Evolutionary conservation across 73 alveolate species (phyloP).

Genomic region (Tetrahymena malaccensis): DNA sequence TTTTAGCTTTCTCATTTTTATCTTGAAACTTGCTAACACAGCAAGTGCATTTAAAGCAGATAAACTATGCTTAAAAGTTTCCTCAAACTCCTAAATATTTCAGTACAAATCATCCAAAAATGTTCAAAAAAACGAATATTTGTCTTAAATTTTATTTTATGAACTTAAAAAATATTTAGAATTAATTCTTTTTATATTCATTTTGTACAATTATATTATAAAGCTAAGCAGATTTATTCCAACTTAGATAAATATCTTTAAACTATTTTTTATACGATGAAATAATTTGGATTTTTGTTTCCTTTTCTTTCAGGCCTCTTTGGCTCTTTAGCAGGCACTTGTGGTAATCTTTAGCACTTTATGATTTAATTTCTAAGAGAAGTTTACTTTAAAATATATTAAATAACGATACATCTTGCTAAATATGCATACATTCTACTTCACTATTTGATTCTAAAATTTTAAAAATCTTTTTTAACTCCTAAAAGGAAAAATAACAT

Average conservation of each 20-base stretch:
- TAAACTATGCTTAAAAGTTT: no score
- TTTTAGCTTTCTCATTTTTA: background rate
- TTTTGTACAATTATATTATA: background rate
- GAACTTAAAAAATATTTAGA: no score
- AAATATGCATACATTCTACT: no score
- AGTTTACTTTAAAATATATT: no score
- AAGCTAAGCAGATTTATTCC: background rate
- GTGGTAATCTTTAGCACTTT: background rate
- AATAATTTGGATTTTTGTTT: background rate
- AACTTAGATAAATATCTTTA: background rate
- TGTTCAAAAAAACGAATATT: no score
- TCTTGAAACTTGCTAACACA: background rate
- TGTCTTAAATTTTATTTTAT: background rate
- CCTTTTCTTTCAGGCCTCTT: background rate
- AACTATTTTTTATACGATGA: background rate
- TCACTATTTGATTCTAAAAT: no score
- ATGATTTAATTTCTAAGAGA: no score
- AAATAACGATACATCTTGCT: no score
- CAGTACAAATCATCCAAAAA: no score
- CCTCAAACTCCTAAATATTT: no score
- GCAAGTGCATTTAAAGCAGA: background rate
- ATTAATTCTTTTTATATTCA: no score
- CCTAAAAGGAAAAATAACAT: background rate
- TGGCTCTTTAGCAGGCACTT: background rate
- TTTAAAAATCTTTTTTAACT: background rate